These are phyloP conservation scores for Venturia aucupariae DNA, from an alignment of 2,329 filamentous ascomycete species.

Conservation along the genomic window DNA sequence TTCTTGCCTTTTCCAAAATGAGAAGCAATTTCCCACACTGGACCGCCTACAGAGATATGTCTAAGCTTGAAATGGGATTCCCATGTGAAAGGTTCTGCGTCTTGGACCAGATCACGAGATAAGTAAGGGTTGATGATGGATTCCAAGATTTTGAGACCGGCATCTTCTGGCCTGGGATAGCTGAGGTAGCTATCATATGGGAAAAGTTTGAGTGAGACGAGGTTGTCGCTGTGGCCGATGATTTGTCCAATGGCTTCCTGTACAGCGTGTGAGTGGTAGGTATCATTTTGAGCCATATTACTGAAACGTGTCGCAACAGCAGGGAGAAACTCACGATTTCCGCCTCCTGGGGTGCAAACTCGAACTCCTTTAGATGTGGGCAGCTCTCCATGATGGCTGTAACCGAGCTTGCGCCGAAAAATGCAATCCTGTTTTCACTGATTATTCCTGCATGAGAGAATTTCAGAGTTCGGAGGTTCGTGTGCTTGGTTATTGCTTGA, in stretches of 20 bases:
- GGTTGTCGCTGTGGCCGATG: background rate
- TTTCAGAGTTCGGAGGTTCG: background rate
- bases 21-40: background rate
- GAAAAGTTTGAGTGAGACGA: background rate
- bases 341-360: constrained; percentile 4
- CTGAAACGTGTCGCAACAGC: background rate
- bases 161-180: background rate
- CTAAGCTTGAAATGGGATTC: background rate
- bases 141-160: background rate
- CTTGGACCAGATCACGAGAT: background rate
- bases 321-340: background rate
- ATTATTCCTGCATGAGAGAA: background rate
- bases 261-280: background rate
- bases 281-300: background rate
- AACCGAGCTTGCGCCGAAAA: background rate
- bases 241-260: background rate
- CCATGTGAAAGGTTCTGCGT: background rate
- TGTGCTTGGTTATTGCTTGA: constrained; percentile 7
- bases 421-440: background rate
- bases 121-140: background rate
- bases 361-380: constrained; percentile 2
- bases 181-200: background rate
- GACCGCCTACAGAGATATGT: background rate
- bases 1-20: background rate
- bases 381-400: background rate